Evolutionary conservation across 768 basidiomycete genomes (phyloP).

Genomic region (Mycena leptocephala): DNA sequence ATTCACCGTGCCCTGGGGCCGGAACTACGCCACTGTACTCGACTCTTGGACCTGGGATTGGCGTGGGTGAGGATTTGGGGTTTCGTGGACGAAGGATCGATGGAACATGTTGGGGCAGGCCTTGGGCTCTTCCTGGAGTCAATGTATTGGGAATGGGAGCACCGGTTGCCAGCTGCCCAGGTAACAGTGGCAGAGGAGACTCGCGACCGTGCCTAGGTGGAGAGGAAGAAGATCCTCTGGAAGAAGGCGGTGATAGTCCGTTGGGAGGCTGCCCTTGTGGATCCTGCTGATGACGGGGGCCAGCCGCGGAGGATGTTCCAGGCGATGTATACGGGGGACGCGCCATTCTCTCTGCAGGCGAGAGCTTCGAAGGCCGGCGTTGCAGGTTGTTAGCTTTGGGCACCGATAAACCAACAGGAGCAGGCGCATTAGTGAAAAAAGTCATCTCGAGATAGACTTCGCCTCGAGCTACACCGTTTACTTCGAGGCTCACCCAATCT

Average conservation of each 20-base stretch:
- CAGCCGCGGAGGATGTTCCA: neutral
- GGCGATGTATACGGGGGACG: constrained; percentile 51
- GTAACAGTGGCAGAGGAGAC: constrained; percentile 60
- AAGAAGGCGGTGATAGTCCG: constrained; percentile 40
- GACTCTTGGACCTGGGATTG: constrained; percentile 37
- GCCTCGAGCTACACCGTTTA: constrained; percentile 79
- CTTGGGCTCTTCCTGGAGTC: constrained; percentile 36
- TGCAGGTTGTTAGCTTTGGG: constrained; percentile 51
- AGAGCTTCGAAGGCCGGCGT: constrained; percentile 70
- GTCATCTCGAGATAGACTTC: constrained; percentile 96
- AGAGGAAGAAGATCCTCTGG: constrained; percentile 37
- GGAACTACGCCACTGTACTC: constrained; percentile 32
- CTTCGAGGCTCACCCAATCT: constrained; percentile 81
- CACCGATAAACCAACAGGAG: constrained; percentile 54
- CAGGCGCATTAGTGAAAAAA: constrained; percentile 83
- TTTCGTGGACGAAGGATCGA: constrained; percentile 61
- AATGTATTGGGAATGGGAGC: constrained; percentile 39
- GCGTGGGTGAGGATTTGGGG: constrained; percentile 40
- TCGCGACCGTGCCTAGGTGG: constrained; percentile 40
- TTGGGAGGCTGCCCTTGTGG: constrained; percentile 21
- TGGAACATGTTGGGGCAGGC: constrained; percentile 49
- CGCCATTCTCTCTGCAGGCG: constrained; percentile 65
- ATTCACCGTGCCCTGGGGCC: constrained; percentile 11
- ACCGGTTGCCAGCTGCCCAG: constrained; percentile 40
- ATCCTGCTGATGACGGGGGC: constrained; percentile 13